Percentiles rank a stretch among this genome's conserved stretches.
Conservation (phyloP, 352 stramenopile genomes). For the Pythium periplocum region DNA sequence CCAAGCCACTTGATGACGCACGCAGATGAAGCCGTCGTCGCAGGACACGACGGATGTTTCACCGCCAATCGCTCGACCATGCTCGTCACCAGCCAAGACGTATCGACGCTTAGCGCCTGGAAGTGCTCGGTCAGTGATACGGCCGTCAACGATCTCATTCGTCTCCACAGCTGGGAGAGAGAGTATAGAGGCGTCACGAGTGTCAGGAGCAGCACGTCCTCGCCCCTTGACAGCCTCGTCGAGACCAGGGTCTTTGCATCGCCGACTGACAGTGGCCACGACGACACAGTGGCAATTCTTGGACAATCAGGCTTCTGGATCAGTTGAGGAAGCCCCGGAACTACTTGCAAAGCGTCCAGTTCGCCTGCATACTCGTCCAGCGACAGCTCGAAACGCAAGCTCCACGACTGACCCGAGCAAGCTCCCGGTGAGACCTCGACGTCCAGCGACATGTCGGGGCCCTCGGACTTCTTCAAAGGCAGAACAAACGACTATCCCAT, state of each 20-base stretch:
- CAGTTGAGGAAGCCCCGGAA: too few species aligned
- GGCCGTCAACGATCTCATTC: constrained; percentile 14
- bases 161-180: not conserved
- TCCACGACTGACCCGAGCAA: not conserved
- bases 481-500: not conserved
- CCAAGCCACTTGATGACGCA: too few species aligned
- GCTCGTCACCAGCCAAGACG: constrained; percentile 1
- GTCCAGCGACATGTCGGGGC: constrained; percentile 6
- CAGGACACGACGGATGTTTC: not conserved
- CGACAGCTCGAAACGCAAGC: too few species aligned
- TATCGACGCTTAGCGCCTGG: not conserved
- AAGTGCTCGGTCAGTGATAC: not conserved
- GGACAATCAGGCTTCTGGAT: too few species aligned
- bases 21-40: too few species aligned
- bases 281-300: constrained; percentile 4
- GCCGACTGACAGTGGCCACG: constrained; percentile 7
- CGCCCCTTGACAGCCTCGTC: constrained; percentile 4
- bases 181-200: too few species aligned
- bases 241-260: constrained; percentile 5
- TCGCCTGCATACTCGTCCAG: too few species aligned
- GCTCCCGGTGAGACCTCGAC: constrained; percentile 2
- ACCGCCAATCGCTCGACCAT: constrained; percentile 4
- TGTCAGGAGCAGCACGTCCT: not conserved
- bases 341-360: too few species aligned
- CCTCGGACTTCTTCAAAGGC: not conserved